Percentiles rank a stretch among this genome's conserved stretches.
These are phyloP conservation scores for Kodamaea ohmeri DNA, from an alignment of 1,139 yeast species.

Conservation along the genomic window DNA sequence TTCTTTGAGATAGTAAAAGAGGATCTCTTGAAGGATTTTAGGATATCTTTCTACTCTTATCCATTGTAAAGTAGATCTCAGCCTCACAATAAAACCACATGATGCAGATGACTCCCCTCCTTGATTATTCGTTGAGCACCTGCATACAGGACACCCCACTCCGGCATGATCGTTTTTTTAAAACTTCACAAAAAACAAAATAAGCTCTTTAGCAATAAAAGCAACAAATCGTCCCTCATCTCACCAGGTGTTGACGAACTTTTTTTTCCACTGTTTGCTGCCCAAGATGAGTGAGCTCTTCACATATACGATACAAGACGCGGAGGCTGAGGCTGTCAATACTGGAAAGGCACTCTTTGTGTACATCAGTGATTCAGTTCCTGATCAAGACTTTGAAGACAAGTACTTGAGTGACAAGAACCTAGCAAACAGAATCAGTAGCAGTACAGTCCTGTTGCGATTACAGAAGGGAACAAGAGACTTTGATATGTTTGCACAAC, in stretches of 20 bases:
- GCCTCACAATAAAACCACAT: too few relatives aligned
- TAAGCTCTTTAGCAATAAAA: conserved; percentile 3
- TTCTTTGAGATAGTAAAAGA: too few relatives aligned
- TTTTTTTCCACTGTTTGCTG: neutral
- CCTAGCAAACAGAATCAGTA: conserved; percentile 11
- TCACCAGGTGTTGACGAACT: neutral
- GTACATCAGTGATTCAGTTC: conserved; percentile 11
- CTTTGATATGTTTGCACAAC: conserved; percentile 46
- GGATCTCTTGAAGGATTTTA: too few relatives aligned
- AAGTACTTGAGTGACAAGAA: conserved; percentile 14
- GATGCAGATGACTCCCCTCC: conserved; percentile 2
- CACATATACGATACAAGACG: conserved; percentile 18
- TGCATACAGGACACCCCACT: neutral
- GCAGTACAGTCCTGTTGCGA: conserved; percentile 41
- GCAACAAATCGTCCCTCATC: neutral
- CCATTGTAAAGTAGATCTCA: too few relatives aligned
- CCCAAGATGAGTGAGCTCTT: conserved; percentile 1
- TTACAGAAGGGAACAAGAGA: conserved; percentile 46
- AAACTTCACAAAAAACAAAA: neutral
- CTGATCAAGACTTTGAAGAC: conserved; percentile 25
- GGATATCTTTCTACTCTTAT: too few relatives aligned
- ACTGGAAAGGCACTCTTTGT: conserved; percentile 37
- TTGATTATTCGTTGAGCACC: neutral
- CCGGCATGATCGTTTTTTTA: neutral
- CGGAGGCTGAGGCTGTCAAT: conserved; percentile 38